phyloP scores from a whole-genome alignment of 176 grass and related monocot genomes.

The Sorghum bicolor region DNA sequence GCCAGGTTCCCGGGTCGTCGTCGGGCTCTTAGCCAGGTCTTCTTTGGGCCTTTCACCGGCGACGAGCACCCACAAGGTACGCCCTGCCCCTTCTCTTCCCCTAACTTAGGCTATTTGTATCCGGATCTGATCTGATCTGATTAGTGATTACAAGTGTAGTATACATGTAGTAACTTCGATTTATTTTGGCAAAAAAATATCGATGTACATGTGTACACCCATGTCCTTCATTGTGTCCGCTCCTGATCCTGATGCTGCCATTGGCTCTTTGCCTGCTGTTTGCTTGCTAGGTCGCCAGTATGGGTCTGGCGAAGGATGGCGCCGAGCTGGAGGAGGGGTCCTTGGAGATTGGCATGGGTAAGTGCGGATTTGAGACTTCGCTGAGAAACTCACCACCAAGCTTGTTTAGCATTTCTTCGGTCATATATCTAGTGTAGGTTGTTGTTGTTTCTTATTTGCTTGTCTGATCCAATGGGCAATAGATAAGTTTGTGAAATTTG shows the following conservation, averaged over 20 bases:
- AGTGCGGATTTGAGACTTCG: not conserved
- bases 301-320: conserved; percentile 54
- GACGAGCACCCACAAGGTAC: not conserved
- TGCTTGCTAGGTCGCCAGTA: conserved; percentile 30
- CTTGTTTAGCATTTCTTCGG: not conserved
- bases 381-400: not conserved
- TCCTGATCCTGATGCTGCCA: not conserved
- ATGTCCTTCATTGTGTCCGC: not conserved
- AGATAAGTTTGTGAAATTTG: not conserved
- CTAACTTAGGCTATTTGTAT: not conserved
- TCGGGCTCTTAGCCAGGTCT: not conserved
- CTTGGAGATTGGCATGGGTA: conserved; percentile 89
- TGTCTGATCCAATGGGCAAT: not conserved
- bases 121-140: not conserved
- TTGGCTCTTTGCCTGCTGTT: not conserved
- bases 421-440: not conserved
- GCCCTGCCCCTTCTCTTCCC: not conserved
- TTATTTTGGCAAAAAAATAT: not conserved
- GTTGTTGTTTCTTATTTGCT: not conserved
- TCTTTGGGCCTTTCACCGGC: not conserved
- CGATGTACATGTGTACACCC: not conserved
- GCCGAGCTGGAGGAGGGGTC: conserved; percentile 68
- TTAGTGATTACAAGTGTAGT: not conserved
- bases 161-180: not conserved
- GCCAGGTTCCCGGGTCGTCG: not conserved